Conservation (phyloP, 2,329 filamentous ascomycete species). For the Setomelanomma holmii region DNA sequence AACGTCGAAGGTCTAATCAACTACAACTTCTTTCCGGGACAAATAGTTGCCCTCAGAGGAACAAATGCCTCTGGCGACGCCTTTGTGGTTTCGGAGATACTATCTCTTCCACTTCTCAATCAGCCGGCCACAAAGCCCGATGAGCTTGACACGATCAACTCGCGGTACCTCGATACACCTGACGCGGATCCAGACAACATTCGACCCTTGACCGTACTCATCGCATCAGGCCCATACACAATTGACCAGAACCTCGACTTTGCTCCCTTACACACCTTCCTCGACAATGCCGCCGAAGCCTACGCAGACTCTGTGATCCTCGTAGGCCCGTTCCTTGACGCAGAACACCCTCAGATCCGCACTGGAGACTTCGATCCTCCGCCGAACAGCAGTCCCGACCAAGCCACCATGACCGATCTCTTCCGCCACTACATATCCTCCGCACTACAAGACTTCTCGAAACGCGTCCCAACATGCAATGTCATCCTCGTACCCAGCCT, state of each 20-base stretch:
- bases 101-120: constrained; percentile 76
- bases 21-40: constrained; percentile 91
- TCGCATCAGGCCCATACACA: constrained; percentile 88
- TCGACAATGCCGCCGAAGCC: constrained; percentile 75
- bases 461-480: constrained; percentile 77
- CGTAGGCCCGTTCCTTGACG: constrained; percentile 86
- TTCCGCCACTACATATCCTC: constrained; percentile 83
- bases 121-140: constrained; percentile 73
- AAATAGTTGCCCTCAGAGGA: constrained; percentile 86
- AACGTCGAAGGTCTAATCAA: constrained; percentile 72
- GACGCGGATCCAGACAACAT: constrained; percentile 58
- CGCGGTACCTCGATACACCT: constrained; percentile 70
- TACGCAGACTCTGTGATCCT: constrained; percentile 82
- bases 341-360: constrained; percentile 87
- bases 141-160: constrained; percentile 71
- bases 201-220: constrained; percentile 75
- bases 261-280: constrained; percentile 82
- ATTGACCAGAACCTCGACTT: constrained; percentile 92
- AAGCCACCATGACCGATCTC: constrained; percentile 78
- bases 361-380: constrained; percentile 56
- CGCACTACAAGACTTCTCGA: constrained; percentile 72
- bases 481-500: constrained; percentile 84
- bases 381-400: constrained; percentile 64
- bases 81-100: constrained; percentile 79
- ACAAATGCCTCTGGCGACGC: constrained; percentile 85